Conservation (phyloP, 2,329 filamentous ascomycete genomes). For the Phaeosphaeria sp. region DNA sequence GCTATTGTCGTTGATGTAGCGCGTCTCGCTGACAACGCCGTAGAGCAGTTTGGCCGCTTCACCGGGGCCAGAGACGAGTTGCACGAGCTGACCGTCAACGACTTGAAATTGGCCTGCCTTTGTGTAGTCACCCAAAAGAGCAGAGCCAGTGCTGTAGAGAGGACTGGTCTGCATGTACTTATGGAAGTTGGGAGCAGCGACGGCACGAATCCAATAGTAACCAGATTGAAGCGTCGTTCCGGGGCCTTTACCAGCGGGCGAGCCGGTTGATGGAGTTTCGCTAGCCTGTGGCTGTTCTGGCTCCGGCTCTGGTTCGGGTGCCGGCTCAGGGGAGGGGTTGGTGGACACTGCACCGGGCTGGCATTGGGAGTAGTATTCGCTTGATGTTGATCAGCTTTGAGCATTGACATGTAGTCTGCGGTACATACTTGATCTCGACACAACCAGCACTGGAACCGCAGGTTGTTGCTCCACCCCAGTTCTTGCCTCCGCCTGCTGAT, state of each 20-base stretch:
- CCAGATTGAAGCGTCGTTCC: slow-evolving; percentile 58
- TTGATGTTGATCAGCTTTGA: slow-evolving; percentile 15
- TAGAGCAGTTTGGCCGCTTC: slow-evolving; percentile 52
- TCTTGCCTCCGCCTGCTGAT: slow-evolving; percentile 35
- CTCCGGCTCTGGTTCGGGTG: slow-evolving; percentile 15
- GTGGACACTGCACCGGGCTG: slow-evolving; percentile 43
- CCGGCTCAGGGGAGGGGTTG: slow-evolving; percentile 7
- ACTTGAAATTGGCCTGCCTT: slow-evolving; percentile 66
- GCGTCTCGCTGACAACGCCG: slow-evolving; percentile 34
- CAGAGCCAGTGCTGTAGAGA: slow-evolving; percentile 52
- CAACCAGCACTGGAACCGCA: slow-evolving; percentile 37
- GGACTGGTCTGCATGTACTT: slow-evolving; percentile 49
- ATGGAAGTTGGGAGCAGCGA: slow-evolving; percentile 62
- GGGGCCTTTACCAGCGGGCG: slow-evolving; percentile 43
- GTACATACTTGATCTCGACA: slow-evolving; percentile 38
- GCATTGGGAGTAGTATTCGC: slow-evolving; percentile 51
- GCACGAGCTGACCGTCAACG: slow-evolving; percentile 62
- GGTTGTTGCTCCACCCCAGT: slow-evolving; percentile 31
- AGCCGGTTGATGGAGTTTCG: slow-evolving; percentile 11
- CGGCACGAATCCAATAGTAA: slow-evolving; percentile 65
- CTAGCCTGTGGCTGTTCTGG: slow-evolving; percentile 18
- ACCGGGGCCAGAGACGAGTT: slow-evolving; percentile 58
- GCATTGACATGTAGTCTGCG: background rate
- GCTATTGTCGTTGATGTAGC: slow-evolving; percentile 43
- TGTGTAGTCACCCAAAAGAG: slow-evolving; percentile 59